phyloP scores from a whole-genome alignment of 2,329 filamentous ascomycete genomes.

The Colletotrichum navitas region DNA sequence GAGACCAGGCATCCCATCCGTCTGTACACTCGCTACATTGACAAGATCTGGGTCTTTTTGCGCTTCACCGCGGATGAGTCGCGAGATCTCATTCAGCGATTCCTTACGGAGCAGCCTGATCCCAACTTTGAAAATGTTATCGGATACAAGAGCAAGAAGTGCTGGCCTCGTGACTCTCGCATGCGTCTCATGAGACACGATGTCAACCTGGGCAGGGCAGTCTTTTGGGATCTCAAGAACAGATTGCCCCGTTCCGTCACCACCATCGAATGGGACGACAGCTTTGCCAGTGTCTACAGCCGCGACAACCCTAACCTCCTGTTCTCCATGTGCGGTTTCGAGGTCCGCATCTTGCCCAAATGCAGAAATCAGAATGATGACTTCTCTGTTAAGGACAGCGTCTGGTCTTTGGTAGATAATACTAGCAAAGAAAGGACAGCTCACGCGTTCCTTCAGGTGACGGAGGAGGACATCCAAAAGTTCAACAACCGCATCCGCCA shows the following conservation, averaged over 20 bases:
- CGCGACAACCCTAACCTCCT: conserved; percentile 96
- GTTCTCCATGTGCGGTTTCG: conserved; percentile 98
- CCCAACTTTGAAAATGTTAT: conserved; percentile 99
- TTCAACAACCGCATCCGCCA: conserved; percentile 99
- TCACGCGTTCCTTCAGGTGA: conserved; percentile 97
- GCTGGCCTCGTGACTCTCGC: conserved; percentile 96
- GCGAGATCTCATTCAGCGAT: conserved; percentile 94
- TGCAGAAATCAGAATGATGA: conserved; percentile 95
- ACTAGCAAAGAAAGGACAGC: conserved; percentile 97
- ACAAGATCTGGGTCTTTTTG: conserved; percentile 98
- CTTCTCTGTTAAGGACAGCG: conserved; percentile 96
- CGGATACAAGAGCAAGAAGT: conserved; percentile 99
- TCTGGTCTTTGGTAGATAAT: conserved; percentile 98
- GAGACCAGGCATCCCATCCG: conserved; percentile 95
- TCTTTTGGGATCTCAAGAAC: conserved; percentile 99
- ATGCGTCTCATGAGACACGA: conserved; percentile 99
- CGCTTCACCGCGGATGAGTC: conserved; percentile 95
- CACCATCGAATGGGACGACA: conserved; percentile 99
- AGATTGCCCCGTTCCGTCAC: conserved; percentile 93
- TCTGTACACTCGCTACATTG: conserved; percentile 97
- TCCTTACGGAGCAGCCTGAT: conserved; percentile 97
- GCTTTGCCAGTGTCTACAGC: conserved; percentile 97
- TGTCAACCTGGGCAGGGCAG: conserved; percentile 95
- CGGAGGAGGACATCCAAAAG: conserved; percentile 96
- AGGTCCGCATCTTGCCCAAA: conserved; percentile 96